Percentiles rank a stretch among this genome's conserved stretches.
Evolutionary conservation across 495 filamentous ascomycete genomes (phyloP).

Genomic region (Aspergillus heteromorphus): DNA sequence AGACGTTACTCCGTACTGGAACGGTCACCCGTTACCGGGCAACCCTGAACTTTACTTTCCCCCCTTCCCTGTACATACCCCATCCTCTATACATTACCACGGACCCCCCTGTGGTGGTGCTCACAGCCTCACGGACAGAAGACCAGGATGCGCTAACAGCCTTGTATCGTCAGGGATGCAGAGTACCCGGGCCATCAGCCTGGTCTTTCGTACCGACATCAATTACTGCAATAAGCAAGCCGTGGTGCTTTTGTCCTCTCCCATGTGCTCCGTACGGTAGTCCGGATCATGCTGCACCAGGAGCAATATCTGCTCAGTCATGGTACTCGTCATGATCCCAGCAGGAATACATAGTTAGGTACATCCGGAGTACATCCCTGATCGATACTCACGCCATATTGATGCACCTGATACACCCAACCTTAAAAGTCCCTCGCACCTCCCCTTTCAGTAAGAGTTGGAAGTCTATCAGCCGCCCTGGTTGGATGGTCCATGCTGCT

Average conservation of each 20-base stretch:
- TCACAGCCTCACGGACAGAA: neutral
- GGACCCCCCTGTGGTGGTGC: neutral
- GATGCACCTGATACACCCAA: neutral
- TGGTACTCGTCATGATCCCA: neutral
- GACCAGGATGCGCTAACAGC: neutral
- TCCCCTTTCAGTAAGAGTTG: neutral
- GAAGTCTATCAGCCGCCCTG: neutral
- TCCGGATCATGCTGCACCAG: neutral
- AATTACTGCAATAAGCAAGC: neutral
- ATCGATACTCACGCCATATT: neutral
- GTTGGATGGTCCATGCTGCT: slow-evolving; percentile 5
- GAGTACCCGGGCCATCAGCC: neutral
- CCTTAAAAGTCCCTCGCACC: neutral
- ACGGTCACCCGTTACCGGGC: too few species aligned
- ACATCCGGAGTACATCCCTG: too few species aligned
- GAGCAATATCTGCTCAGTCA: neutral
- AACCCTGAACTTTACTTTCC: too few species aligned
- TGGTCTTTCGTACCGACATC: neutral
- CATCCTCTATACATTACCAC: too few species aligned
- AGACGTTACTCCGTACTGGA: too few species aligned
- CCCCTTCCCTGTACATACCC: too few species aligned
- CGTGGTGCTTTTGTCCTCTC: neutral
- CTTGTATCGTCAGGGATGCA: neutral
- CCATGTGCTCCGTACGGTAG: neutral
- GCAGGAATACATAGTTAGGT: too few species aligned